Evolutionary conservation across 1,284 basidiomycete species (phyloP), one percentile per base, ranked within the genome.

Genomic region (Anthracocystis setariae): DNA sequence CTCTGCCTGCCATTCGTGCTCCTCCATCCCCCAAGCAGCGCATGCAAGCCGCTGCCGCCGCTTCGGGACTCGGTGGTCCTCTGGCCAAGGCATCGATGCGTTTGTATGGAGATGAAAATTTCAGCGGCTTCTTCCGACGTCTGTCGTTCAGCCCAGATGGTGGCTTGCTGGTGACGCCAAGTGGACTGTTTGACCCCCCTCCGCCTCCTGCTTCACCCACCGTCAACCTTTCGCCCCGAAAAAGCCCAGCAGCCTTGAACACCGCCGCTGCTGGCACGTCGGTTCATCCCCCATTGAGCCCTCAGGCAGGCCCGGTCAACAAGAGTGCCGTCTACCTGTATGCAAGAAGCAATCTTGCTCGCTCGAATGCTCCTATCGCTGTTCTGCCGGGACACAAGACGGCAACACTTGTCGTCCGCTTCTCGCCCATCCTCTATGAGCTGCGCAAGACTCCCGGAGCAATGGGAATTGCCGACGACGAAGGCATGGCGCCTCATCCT

Each of bases 361-460:
- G 64, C 5, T 70, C 74, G 1, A 87, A 92, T 45, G 89, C 92
- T 0, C 95, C 96, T 0, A 90, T 98, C 56, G 95, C 94, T 2
- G 93, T 94, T 79, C 86, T 98, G 3, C 94, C 96, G 0, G 96
- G 96, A 0, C 93, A 98, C 85, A 94, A 94, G 85, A 95, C 95
- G 66, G 90, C 94, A 0, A 93, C 92, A 73, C 90, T 98, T 2
- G 94, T 92, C 0, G 93, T 98, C 45, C 87, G 90, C 48, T 98
- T 98, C 85, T 95, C 92, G 33, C 95, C 95, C 0, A 88, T 98
- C 27, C 84, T 98, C 33, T 98, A 95, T 80, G 92, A 95, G 77
- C 86, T 98, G 27, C 87, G 94, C 23, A 66, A 56, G 17, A 84
- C 64, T 23, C 52, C 55, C 20, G 40, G 63, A 29, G 20, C 46